Conservation (phyloP, 202 grass and related monocot genomes). For the Setaria italica region DNA sequence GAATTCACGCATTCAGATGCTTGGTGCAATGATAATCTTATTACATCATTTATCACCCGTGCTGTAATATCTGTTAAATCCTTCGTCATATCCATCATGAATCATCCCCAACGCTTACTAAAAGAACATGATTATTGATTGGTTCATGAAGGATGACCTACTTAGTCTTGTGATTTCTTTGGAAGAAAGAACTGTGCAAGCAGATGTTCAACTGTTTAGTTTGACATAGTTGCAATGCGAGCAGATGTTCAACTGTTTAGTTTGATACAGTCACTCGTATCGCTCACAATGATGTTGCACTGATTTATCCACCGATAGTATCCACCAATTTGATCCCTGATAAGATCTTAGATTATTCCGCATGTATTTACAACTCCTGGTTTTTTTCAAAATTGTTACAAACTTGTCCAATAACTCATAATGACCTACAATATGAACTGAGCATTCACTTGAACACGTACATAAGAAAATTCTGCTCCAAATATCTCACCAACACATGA, state of each 20-base stretch:
- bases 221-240: too few species aligned
- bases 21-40: background rate
- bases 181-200: background rate
- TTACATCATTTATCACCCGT: background rate
- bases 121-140: background rate
- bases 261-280: background rate
- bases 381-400: constrained; percentile 45
- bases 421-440: constrained; percentile 41
- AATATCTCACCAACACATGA: constrained; percentile 37
- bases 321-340: constrained; percentile 5
- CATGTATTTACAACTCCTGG: constrained; percentile 44
- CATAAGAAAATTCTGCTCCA: constrained; percentile 17
- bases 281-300: background rate
- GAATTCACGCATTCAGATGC: background rate
- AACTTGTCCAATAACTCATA: constrained; percentile 39
- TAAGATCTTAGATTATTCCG: constrained; percentile 38
- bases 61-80: background rate
- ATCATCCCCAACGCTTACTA: background rate
- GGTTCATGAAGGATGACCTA: background rate
- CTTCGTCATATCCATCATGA: background rate
- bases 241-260: background rate
- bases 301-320: background rate
- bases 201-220: background rate
- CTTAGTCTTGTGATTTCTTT: background rate
- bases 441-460: constrained; percentile 36